Evolutionary conservation across 208 protist species (phyloP), one percentile per base, ranked within the genome.

Genomic region (Crithidia brevicula): DNA sequence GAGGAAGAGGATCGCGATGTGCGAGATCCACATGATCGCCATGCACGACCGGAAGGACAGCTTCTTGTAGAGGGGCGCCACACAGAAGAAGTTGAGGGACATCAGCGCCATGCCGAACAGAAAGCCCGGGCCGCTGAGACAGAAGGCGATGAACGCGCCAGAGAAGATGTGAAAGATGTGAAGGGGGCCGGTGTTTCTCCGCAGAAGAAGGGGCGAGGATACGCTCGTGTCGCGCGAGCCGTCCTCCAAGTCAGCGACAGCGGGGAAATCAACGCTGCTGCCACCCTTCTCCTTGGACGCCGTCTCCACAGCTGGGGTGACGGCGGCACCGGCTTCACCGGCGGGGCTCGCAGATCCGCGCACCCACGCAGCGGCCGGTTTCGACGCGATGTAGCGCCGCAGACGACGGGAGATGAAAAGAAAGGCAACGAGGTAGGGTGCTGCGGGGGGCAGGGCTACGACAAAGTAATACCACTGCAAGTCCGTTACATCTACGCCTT

Each of bases 391-490:
- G 36, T 28, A 30, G 3, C 61, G 60, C n/a, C 70, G 71, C 30
- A 71, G 54, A 13, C 43, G 72, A 4, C 62, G 70, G 0, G 81
- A 80, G 30, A 89, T 3, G 20, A 73, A 51, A 5, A 91, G 59
- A 71, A 86, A 91, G 16, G 61, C 8, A 9, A 74, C 28, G 5
- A 88, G 62, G 34, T 85, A 71, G 13, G 80, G 83, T 30, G 83
- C 27, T 7, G 63, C 18, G 3, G 74, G 54, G 3, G 85, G 85
- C 7, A 89, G 53, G 27, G 67, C 74, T 18, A 77, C 30, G 0
- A 86, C 49, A 30, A 93, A 86, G 56, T 82, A 80, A 53, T 85
- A 89, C 73, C 82, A 89, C 74, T 93, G 88, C 57, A 43, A 10
- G 54, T 93, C 88, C 23, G 77, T 77, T 10, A 87, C 61, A 50